Conservation (phyloP, 805 yeast genomes). For the Yarrowia sp. region DNA sequence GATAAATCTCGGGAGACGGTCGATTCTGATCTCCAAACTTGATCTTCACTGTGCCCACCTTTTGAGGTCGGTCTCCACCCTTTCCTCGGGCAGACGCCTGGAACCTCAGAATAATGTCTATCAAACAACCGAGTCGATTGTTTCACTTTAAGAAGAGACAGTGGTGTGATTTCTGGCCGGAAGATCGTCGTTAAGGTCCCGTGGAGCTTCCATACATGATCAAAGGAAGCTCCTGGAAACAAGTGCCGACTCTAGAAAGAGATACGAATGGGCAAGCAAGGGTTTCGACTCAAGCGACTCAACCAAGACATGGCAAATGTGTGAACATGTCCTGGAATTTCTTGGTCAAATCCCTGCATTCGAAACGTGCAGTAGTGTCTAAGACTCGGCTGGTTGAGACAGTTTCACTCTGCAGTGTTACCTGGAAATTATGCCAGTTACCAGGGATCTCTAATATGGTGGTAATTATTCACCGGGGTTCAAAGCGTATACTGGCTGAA, state of each 20-base stretch:
- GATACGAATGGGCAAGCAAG: no score
- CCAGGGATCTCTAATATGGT: no score
- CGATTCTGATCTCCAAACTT: not conserved
- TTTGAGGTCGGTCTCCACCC: not conserved
- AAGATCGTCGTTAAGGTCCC: no score
- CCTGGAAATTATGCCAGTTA: not conserved
- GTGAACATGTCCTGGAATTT: no score
- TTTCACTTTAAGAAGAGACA: not conserved
- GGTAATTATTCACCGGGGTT: no score
- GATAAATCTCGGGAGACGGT: not conserved
- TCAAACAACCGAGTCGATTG: not conserved
- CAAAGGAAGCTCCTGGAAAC: no score
- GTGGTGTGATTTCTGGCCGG: no score
- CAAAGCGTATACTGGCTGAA: no score
- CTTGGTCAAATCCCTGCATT: not conserved
- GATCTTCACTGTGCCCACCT: not conserved
- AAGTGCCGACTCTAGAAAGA: no score
- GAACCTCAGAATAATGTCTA: no score
- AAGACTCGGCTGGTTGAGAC: constrained; percentile 4
- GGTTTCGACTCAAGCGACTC: no score
- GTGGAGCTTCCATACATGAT: no score
- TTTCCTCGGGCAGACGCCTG: not conserved
- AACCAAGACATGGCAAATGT: not conserved
- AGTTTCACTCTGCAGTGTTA: not conserved
- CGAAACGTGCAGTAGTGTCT: not conserved